Conservation (phyloP, 192 early-diverging fungal genomes). For the Backusella morwellensis region DNA sequence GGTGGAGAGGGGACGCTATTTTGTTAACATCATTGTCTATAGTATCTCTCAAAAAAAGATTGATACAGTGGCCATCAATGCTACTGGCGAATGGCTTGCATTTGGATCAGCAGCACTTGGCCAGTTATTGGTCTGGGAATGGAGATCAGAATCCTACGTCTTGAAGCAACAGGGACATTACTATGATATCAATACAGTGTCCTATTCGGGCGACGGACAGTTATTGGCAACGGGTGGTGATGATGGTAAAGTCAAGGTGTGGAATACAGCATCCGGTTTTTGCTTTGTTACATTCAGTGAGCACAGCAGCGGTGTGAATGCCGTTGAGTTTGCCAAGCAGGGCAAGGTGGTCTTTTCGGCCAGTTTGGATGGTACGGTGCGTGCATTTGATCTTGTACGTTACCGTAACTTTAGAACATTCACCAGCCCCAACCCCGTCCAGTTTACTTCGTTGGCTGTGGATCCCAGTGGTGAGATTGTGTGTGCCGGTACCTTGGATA, state of each 20-base stretch:
- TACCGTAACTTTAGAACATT: conserved; percentile 99
- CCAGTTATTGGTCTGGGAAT: conserved; percentile 99
- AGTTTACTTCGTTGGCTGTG: conserved; percentile 91
- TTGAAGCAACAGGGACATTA: conserved; percentile 99
- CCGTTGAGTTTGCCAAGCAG: conserved; percentile 88
- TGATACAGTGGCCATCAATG: conserved; percentile 83
- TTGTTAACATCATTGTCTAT: too few species aligned
- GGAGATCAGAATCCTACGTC: conserved; percentile 99
- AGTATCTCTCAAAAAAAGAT: conserved; percentile 95
- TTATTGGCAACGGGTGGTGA: conserved; percentile 94
- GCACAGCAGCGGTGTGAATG: conserved; percentile 78
- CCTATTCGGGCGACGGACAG: conserved; percentile 92
- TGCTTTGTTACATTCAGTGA: conserved; percentile 98
- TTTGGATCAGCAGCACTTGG: conserved; percentile 91
- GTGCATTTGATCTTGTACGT: conserved; percentile 96
- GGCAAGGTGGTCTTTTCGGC: conserved; percentile 94
- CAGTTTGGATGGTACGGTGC: conserved; percentile 95
- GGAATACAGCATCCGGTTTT: conserved; percentile 95
- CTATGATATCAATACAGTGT: conserved; percentile 87
- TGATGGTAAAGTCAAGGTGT: conserved; percentile 97
- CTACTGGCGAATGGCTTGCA: conserved; percentile 95
- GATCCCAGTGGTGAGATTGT: conserved; percentile 97
- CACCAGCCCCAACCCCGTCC: conserved; percentile 91
- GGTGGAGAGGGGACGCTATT: too few species aligned
- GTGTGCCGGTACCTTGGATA: conserved; percentile 90